Percentiles rank a stretch among this genome's conserved stretches.
Evolutionary conservation across 1,284 basidiomycete genomes (phyloP).

Genomic region (Xerocomus nothofagi): DNA sequence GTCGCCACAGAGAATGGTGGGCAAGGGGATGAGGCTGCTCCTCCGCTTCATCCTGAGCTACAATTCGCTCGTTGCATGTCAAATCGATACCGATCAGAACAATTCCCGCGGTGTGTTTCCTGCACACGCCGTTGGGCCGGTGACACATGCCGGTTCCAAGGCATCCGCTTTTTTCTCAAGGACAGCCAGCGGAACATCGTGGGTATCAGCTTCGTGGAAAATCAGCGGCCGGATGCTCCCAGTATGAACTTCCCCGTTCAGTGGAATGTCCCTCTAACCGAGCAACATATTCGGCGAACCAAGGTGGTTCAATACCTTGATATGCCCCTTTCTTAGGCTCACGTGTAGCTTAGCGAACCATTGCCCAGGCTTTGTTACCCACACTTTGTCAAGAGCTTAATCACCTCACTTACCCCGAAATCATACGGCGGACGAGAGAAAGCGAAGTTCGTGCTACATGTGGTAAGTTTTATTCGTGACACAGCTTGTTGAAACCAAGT

Average conservation of each 20-base stretch:
- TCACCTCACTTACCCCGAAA: slow-evolving; percentile 60
- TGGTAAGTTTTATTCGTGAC: slow-evolving; percentile 50
- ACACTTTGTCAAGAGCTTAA: slow-evolving; percentile 67
- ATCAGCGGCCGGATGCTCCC: slow-evolving; percentile 53
- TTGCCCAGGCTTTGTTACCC: slow-evolving; percentile 69
- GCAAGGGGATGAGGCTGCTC: slow-evolving; percentile 20
- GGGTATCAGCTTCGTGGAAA: slow-evolving; percentile 68
- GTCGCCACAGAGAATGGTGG: slow-evolving; percentile 27
- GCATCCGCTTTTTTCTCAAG: slow-evolving; percentile 71
- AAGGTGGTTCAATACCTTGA: slow-evolving; percentile 49
- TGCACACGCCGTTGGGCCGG: slow-evolving; percentile 82
- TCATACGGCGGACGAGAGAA: slow-evolving; percentile 74
- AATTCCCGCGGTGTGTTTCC: slow-evolving; percentile 74
- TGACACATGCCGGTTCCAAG: slow-evolving; percentile 79
- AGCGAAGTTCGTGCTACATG: slow-evolving; percentile 81
- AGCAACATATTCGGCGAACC: slow-evolving; percentile 49
- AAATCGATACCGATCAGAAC: slow-evolving; percentile 64
- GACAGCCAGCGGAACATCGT: slow-evolving; percentile 56
- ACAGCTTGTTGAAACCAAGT: slow-evolving; percentile 4
- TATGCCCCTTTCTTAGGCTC: slow-evolving; percentile 2
- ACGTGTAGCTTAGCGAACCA: slow-evolving; percentile 49
- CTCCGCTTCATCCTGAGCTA: slow-evolving; percentile 53
- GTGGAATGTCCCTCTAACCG: slow-evolving; percentile 62
- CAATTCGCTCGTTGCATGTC: slow-evolving; percentile 81
- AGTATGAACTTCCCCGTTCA: slow-evolving; percentile 62